Conservation (phyloP, 2,329 filamentous ascomycete species). For the Aspergillus puulaauensis region DNA sequence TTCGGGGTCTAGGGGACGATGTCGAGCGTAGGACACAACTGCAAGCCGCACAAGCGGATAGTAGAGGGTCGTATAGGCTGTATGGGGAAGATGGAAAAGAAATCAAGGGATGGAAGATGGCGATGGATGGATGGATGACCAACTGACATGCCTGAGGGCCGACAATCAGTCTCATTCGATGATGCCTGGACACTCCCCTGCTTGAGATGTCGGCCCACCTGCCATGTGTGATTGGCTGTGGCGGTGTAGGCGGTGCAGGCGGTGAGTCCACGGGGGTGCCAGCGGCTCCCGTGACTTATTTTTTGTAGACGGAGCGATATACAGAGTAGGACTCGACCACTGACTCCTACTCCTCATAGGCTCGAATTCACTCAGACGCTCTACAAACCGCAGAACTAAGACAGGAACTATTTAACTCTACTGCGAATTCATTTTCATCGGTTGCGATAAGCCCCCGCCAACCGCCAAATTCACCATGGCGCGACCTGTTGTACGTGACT, state of each 20-base stretch:
- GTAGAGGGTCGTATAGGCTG: conserved; percentile 14
- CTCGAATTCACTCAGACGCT: not conserved
- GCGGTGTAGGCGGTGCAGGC: conserved; percentile 11
- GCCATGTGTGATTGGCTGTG: conserved; percentile 1
- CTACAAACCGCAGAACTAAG: not conserved
- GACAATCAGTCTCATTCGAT: not conserved
- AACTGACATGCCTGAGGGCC: conserved; percentile 6
- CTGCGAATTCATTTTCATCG: too few relatives aligned
- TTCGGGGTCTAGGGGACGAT: conserved; percentile 14
- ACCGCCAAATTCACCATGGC: not conserved
- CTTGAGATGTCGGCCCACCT: conserved; percentile 2
- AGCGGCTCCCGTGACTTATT: conserved; percentile 7
- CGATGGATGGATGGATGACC: conserved; percentile 8
- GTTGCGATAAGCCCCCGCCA: not conserved
- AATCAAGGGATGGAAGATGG: conserved; percentile 17
- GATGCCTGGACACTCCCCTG: conserved; percentile 2
- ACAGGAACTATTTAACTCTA: too few relatives aligned
- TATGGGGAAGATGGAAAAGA: conserved; percentile 21
- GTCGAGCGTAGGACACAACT: not conserved
- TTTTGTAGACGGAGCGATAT: not conserved
- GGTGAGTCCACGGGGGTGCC: not conserved
- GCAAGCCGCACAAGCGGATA: conserved; percentile 13
- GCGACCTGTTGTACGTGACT: not conserved
- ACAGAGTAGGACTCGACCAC: not conserved
- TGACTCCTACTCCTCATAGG: not conserved